Base-by-base conservation (phyloP, 2,329 filamentous ascomycete species). In the Penicillium sp. region DNA sequence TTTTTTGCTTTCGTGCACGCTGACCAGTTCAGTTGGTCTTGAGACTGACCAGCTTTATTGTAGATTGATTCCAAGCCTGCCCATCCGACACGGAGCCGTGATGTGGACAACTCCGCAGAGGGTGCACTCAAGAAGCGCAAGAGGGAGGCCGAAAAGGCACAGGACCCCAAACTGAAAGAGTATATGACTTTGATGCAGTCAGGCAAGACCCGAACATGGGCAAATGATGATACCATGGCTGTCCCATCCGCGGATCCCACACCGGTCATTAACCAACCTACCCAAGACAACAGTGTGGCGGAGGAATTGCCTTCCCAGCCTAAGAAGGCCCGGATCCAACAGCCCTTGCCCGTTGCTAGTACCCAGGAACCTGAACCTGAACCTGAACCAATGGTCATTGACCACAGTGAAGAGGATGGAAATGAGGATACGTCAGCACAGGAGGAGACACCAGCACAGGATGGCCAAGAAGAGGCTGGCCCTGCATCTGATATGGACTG, bases 161-260 rank as follows among this genome's bases (percentile, higher is more conserved):
- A 85, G 12, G 89, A 96, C 67, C 85, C 89, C 5, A 95, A 94
- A 75, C 79, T 97, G 58, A 85, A 89, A 68, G 92, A 97, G 76
- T 97, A 89, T 71, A 78, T 97, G 49, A 85, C 89, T 57, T 85
- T 92, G 48, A 95, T 96, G 87, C 85, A 89, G 67, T 78, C 82
- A 12, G 86, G 85, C 29, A 85, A 89, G 62, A 78, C 80, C 18
- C 88, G 87, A 64, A 84, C 77, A 5, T 87, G 85, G 82, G 78
- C 82, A 53, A 82, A 85, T 64, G 83, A 84, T 61, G 77, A 78
- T 54, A 65, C 71, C 25, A 63, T 77, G 57, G 58, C 67, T 37
- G 66, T 69, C 29, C 60, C 68, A 29, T 49, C 61, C 35, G 61
- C 60, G 43, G 56, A 64, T 14, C 35, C 65, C 22, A 47, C 54